Evolutionary conservation across 2,329 filamentous ascomycete genomes (phyloP), one percentile per base, ranked within the genome.

Genomic region (Colletotrichum sp.): DNA sequence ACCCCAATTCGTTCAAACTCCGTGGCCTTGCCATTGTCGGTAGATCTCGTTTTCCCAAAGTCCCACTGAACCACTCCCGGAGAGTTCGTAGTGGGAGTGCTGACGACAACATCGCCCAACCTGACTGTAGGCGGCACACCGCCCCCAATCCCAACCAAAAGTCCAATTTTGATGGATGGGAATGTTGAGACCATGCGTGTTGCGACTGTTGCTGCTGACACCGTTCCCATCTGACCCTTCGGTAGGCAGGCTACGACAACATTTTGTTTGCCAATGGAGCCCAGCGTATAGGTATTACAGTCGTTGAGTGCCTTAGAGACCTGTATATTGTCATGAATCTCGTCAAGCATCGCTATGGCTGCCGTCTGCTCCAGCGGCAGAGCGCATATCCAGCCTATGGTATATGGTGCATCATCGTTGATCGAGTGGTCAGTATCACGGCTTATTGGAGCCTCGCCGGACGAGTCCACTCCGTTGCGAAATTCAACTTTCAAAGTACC

Each of bases 111-210:
- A 39, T 79, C 78, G 0, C 79, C 79, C 0, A 80, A 73, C 1
- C 78, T 72, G 7, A 79, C 71, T n/a, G 78, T 18, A 39, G 59
- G 13, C 28, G 59, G 68, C 2, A 81, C 78, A 0, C 81, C 81
- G 3, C 79, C 80, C 2, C 78, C 81, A 28, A 80, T 81, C 16
- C 82, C 82, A 0, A 82, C 81, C 64, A 82, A 76, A 3, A 83
- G n/a, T 4, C 49, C 65, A 12, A 36, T 4, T 7, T 36, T 57
- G 28, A 68, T 18, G 5, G 24, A 68, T 6, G 65, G 65, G 18
- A 36, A 68, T 8, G 65, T 57, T 3, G n/a, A 21, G 8, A 44
- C 9, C 55, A 69, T 39, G 8, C 26, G 18, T 6, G 32, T 15
- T 9, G 34, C 55, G 13, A 69, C 67, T 3, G 18, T 78, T 0